Evolutionary conservation across 2,329 filamentous ascomycete genomes (phyloP).

Genomic region (Venturia carpophila): DNA sequence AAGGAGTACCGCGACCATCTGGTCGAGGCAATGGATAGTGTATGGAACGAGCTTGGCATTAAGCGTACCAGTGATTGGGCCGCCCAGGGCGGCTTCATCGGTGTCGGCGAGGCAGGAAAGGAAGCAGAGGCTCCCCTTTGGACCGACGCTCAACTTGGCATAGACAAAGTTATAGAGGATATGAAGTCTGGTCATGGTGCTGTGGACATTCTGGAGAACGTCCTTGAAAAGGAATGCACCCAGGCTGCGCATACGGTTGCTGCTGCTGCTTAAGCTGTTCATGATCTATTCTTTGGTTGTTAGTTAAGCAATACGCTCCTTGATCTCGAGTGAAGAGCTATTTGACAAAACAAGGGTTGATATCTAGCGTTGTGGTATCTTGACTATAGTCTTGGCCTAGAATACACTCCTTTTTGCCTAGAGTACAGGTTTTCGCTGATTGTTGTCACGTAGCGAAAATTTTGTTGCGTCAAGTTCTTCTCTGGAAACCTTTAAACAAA

Average conservation of each 20-base stretch:
- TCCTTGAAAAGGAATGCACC: constrained; percentile 40
- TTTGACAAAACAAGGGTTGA: background rate
- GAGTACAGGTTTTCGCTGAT: background rate
- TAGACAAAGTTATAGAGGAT: constrained; percentile 35
- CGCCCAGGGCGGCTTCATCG: constrained; percentile 83
- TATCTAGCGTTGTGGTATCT: background rate
- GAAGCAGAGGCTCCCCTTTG: constrained; percentile 66
- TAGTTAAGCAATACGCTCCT: background rate
- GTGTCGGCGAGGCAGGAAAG: constrained; percentile 68
- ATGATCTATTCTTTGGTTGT: background rate
- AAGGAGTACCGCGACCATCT: constrained; percentile 80
- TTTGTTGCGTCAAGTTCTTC: background rate
- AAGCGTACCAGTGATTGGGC: constrained; percentile 93
- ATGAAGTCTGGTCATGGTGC: constrained; percentile 43
- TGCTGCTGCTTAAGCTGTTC: constrained; percentile 23
- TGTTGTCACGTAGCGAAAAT: background rate
- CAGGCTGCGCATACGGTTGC: constrained; percentile 38
- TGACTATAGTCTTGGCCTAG: background rate
- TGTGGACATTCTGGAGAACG: constrained; percentile 39
- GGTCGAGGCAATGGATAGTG: constrained; percentile 71
- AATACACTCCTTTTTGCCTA: constrained; percentile 4
- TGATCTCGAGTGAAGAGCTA: background rate
- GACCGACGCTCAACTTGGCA: constrained; percentile 71
- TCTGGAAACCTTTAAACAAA: too few relatives aligned
- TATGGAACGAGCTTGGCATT: constrained; percentile 82